Conservation (phyloP, 352 stramenopile species). For the Phytophthora pini region DNA sequence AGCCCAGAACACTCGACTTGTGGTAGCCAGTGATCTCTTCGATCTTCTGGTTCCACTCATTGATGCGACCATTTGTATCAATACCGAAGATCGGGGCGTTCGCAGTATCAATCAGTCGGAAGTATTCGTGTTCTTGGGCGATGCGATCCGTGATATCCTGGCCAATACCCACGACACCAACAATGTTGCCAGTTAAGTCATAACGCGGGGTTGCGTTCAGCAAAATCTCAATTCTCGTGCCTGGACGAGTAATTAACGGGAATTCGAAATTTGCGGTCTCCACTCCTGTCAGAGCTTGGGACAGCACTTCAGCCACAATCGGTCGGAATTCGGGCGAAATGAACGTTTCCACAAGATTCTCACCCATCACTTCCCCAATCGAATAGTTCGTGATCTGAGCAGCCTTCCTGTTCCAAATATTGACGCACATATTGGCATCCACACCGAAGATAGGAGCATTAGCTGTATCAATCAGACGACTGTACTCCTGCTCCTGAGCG, state of each 20-base stretch:
- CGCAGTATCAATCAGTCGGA: constrained; percentile 67
- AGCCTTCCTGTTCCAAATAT: constrained; percentile 92
- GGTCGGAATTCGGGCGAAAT: constrained; percentile 76
- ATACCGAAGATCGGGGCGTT: constrained; percentile 89
- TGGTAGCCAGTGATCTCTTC: constrained; percentile 80
- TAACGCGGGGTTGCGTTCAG: constrained; percentile 64
- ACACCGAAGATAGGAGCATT: constrained; percentile 66
- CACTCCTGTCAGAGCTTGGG: constrained; percentile 67
- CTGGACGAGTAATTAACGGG: constrained; percentile 43
- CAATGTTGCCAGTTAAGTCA: constrained; percentile 60
- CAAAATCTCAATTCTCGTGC: constrained; percentile 72
- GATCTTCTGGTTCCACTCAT: constrained; percentile 81
- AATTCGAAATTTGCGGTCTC: constrained; percentile 45
- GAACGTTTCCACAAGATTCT: constrained; percentile 86
- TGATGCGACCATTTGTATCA: constrained; percentile 61
- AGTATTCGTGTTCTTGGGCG: constrained; percentile 34
- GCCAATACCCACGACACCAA: constrained; percentile 58
- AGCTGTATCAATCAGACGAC: constrained; percentile 49
- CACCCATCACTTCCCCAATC: constrained; percentile 78
- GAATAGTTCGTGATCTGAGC: constrained; percentile 88
- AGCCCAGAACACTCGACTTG: constrained; percentile 62
- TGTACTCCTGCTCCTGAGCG: constrained; percentile 49
- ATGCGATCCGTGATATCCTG: constrained; percentile 34
- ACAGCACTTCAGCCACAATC: constrained; percentile 70
- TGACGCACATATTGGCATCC: constrained; percentile 63